Conservation (phyloP, 1,284 basidiomycete species). For the Marasmius sp. region DNA sequence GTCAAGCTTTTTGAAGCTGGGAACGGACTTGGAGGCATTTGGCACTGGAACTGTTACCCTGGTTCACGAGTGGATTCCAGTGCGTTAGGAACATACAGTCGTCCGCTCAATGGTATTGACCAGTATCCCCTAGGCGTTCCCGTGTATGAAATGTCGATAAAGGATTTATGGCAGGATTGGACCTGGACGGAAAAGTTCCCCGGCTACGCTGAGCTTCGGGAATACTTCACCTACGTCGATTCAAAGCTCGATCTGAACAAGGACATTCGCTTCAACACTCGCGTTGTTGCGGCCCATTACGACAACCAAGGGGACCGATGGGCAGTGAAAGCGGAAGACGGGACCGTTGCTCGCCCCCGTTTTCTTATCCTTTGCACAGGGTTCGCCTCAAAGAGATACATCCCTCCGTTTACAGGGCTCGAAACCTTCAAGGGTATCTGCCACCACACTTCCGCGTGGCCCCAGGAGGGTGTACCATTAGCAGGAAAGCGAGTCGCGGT, state of each 20-base stretch:
- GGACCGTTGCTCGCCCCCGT: constrained; percentile 12
- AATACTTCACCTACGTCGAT: constrained; percentile 24
- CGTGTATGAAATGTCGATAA: constrained; percentile 18
- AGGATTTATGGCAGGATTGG: constrained; percentile 26
- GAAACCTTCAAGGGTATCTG: constrained; percentile 21
- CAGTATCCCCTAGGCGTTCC: constrained; percentile 1
- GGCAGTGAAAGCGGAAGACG: constrained; percentile 20
- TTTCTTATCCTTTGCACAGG: constrained; percentile 24
- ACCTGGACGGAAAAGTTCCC: constrained; percentile 24
- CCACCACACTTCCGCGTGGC: constrained; percentile 25
- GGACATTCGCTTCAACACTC: constrained; percentile 22
- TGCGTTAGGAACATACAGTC: neutral
- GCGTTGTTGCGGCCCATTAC: constrained; percentile 21
- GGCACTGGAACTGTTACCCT: neutral
- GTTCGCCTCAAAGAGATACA: constrained; percentile 21
- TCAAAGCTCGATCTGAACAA: constrained; percentile 23
- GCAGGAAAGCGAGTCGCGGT: constrained; percentile 23
- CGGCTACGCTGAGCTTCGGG: constrained; percentile 19
- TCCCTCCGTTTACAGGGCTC: constrained; percentile 20
- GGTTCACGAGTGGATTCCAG: neutral
- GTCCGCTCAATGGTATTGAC: neutral
- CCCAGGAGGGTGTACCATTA: constrained; percentile 20
- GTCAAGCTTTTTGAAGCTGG: too few species aligned
- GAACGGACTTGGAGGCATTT: too few species aligned
- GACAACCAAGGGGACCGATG: constrained; percentile 18